These are phyloP conservation scores for Tirmania nivea DNA, from an alignment of 495 filamentous ascomycete species.

Conservation along the genomic window DNA sequence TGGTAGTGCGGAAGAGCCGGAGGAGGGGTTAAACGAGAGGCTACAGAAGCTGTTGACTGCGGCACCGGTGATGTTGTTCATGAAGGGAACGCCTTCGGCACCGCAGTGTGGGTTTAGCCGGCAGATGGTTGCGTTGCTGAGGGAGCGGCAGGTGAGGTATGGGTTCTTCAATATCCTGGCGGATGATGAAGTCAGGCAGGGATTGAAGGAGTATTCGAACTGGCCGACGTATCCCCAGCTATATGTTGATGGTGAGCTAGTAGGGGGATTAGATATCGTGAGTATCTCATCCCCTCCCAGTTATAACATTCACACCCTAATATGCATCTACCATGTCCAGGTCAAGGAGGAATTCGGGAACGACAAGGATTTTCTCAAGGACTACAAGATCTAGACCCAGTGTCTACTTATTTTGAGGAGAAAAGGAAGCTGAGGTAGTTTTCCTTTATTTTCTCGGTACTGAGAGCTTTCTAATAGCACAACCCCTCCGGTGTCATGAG, in stretches of 20 bases:
- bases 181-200: constrained; percentile 91
- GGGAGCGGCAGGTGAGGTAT: constrained; percentile 78
- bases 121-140: constrained; percentile 62
- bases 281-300: constrained; percentile 21
- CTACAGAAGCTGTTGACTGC: constrained; percentile 69
- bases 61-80: constrained; percentile 93
- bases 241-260: constrained; percentile 59
- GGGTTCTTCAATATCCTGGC: constrained; percentile 98
- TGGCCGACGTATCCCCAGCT: constrained; percentile 95
- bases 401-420: too few relatives aligned
- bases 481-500: too few relatives aligned
- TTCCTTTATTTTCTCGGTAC: too few relatives aligned
- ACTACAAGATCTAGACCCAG: constrained; percentile 23
- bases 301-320: neutral
- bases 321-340: constrained; percentile 12
- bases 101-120: constrained; percentile 92
- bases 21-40: constrained; percentile 50
- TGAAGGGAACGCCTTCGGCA: constrained; percentile 72
- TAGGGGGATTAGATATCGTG: constrained; percentile 94
- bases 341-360: constrained; percentile 40
- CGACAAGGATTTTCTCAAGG: constrained; percentile 53
- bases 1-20: constrained; percentile 25
- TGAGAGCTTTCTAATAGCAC: too few relatives aligned
- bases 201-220: constrained; percentile 80
- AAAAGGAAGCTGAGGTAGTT: too few relatives aligned